Conservation (phyloP, 345 rosid species). For the Salix caprea region DNA sequence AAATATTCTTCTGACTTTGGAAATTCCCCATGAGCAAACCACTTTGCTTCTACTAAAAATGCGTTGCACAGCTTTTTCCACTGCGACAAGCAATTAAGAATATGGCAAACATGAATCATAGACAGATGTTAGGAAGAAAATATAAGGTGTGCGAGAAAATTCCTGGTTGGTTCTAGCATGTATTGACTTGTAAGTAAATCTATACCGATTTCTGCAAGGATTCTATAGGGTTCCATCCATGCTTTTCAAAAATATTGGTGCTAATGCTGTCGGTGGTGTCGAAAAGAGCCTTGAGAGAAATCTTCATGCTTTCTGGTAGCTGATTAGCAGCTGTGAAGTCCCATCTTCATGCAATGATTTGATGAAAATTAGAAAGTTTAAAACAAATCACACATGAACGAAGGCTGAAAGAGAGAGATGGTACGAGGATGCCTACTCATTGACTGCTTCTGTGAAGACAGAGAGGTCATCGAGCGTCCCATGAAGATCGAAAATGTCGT, state of each 20-base stretch:
- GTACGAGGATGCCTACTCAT: conserved; percentile 21
- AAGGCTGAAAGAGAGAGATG: no score
- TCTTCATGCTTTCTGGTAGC: conserved; percentile 40
- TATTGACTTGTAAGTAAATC: neutral
- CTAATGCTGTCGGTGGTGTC: conserved; percentile 39
- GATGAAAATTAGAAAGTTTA: no score
- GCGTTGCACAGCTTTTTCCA: conserved; percentile 51
- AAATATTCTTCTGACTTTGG: conserved; percentile 45
- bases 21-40: conserved; percentile 36
- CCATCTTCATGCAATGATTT: conserved; percentile 28
- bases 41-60: conserved; percentile 53
- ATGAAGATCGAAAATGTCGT: conserved; percentile 51
- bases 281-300: conserved; percentile 42
- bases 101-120: no score
- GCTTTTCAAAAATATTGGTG: conserved; percentile 17
- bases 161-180: no score
- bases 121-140: neutral
- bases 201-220: conserved; percentile 43
- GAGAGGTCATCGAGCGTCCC: conserved; percentile 45
- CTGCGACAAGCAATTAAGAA: conserved; percentile 18
- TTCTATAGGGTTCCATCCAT: conserved; percentile 37
- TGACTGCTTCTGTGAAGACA: conserved; percentile 38
- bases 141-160: no score
- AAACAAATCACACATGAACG: no score
- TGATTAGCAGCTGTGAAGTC: conserved; percentile 25